Evolutionary conservation across 805 yeast genomes (phyloP), one percentile per base, ranked within the genome.

Genomic region (Hermanozyma aechmeae): DNA sequence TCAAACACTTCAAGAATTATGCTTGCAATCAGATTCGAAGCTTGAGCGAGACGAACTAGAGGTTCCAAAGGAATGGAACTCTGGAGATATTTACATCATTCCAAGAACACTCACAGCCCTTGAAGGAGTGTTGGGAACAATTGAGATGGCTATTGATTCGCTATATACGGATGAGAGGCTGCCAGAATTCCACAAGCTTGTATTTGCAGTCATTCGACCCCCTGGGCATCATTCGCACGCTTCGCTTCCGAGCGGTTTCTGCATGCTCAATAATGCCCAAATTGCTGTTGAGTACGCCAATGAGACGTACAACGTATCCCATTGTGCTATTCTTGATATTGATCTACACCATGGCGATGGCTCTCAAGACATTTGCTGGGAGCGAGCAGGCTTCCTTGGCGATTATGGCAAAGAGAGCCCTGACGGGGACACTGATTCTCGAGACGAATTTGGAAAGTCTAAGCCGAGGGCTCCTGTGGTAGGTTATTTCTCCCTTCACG

Each of bases 261-360:
- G 94, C 50, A 53, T 84, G 26, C 61, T 83, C 29, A 83, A 83
- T 54, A 83, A 83, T 45, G 93, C 79, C 0, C 93, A 83, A 35
- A 73, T 84, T 19, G 84, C 80, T 2, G 73, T 80, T 15, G 87
- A 81, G 44, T 83, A 83, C 46, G 93, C 93, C 1, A 67, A 62
- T 30, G 69, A 60, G 24, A 50, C 60, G 6, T 71, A 79, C 42
- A 73, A 64, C 2, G 75, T 83, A 3, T 77, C 89, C 1, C 94
- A 83, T 55, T 85, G 85, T 12, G 86, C 79, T 1, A 79, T 83
- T 13, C 53, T 83, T 17, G 95, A 83, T 50, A 78, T 84, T 37
- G 95, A 83, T 50, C 61, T 83, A 24, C 95, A 83, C 46, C 95
- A 83, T 47, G 95, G 94, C 12, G 95, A 83, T 52, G 95, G 95